Percentiles rank a stretch among this genome's conserved stretches.
Conservation (phyloP, 2,329 filamentous ascomycete species). For the Kalaharituber pfeilii region DNA sequence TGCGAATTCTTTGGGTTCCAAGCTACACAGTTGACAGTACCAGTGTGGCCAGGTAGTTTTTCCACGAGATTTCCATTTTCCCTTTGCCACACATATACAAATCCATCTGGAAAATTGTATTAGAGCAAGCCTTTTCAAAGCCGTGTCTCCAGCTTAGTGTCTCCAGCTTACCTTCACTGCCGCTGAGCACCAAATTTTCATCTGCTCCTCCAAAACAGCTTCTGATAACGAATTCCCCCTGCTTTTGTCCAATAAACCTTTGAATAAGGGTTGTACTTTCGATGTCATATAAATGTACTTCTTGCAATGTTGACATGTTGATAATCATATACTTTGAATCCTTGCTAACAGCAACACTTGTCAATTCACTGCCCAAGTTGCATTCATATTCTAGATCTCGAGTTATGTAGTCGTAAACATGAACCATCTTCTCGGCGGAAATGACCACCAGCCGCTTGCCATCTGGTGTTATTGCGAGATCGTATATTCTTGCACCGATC, state of each 20-base stretch:
- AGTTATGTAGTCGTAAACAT: slow-evolving; percentile 67
- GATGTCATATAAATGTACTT: slow-evolving; percentile 64
- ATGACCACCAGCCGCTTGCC: slow-evolving; percentile 65
- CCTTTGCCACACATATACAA: slow-evolving; percentile 81
- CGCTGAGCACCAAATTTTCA: slow-evolving; percentile 80
- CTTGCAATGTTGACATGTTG: slow-evolving; percentile 40
- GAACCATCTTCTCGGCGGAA: slow-evolving; percentile 49
- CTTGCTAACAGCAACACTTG: slow-evolving; percentile 61
- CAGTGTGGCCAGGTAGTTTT: slow-evolving; percentile 55
- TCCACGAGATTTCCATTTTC: slow-evolving; percentile 60
- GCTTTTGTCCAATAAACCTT: slow-evolving; percentile 57
- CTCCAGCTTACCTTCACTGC: slow-evolving; percentile 64
- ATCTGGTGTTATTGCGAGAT: slow-evolving; percentile 66
- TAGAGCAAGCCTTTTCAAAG: neutral
- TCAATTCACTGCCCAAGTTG: slow-evolving; percentile 49
- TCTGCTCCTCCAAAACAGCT: slow-evolving; percentile 74
- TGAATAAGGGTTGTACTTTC: slow-evolving; percentile 53
- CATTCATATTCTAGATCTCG: slow-evolving; percentile 60
- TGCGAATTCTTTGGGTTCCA: slow-evolving; percentile 75
- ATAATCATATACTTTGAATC: slow-evolving; percentile 71
- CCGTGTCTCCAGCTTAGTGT: neutral
- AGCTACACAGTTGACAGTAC: slow-evolving; percentile 67
- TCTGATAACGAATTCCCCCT: slow-evolving; percentile 62
- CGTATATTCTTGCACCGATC: slow-evolving; percentile 61
- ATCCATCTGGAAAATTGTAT: slow-evolving; percentile 36